A percentile compares a stretch with the other conserved stretches of the same genome.
Evolutionary conservation across 306 rosid genomes (phyloP).

Genomic region (Lablab purpureus): DNA sequence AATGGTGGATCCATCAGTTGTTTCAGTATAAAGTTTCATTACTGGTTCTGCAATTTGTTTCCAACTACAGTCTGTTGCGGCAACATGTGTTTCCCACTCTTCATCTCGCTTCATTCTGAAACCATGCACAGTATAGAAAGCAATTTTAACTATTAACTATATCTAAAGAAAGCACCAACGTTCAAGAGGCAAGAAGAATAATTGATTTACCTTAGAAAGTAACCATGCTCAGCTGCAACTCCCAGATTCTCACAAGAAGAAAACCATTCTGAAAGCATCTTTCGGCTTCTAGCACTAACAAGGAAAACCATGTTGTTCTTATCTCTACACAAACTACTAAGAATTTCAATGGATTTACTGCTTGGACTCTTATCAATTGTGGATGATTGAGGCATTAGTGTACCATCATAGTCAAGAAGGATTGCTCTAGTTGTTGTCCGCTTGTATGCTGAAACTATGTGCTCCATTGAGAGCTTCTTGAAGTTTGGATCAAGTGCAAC

Average conservation of each 20-base stretch:
- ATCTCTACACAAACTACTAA: conserved; percentile 75
- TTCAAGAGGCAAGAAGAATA: background rate
- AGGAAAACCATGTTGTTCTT: conserved; percentile 71
- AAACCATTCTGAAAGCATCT: conserved; percentile 73
- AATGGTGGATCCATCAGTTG: conserved; percentile 89
- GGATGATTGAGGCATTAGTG: conserved; percentile 76
- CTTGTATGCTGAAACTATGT: conserved; percentile 76
- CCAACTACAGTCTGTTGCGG: conserved; percentile 75
- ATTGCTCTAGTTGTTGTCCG: conserved; percentile 72
- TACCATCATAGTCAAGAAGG: conserved; percentile 87
- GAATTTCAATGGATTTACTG: conserved; percentile 58
- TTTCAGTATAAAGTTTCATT: conserved; percentile 82
- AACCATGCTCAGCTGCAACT: conserved; percentile 90
- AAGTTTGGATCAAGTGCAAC: conserved; percentile 88
- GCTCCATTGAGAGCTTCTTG: conserved; percentile 81
- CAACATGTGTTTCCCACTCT: conserved; percentile 77
- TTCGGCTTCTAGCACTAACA: conserved; percentile 78
- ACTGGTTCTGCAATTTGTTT: conserved; percentile 88
- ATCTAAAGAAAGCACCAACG: conserved; percentile 13
- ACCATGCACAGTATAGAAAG: conserved; percentile 25
- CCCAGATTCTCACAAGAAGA: conserved; percentile 83
- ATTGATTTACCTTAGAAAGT: conserved; percentile 66
- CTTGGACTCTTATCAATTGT: conserved; percentile 77
- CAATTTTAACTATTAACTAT: conserved; percentile 13
- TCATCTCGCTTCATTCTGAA: conserved; percentile 53